Conservation (phyloP, 352 stramenopile genomes). For the Thraustotheca clavata region DNA sequence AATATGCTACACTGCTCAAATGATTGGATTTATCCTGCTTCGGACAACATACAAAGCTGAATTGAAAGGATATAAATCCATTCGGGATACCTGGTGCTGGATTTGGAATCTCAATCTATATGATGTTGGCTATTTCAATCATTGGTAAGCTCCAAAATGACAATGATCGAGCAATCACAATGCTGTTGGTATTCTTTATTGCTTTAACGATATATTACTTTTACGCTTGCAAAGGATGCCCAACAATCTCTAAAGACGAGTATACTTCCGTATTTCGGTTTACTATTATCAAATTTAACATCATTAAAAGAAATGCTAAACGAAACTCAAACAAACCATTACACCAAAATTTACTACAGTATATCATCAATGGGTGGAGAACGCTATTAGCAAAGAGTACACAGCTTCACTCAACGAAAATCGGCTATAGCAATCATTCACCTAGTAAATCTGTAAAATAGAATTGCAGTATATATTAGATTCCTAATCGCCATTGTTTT, state of each 20-base stretch:
- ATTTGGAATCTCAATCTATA: not conserved
- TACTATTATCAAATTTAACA: conserved; percentile 7
- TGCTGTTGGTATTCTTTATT: too few relatives aligned
- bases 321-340: too few relatives aligned
- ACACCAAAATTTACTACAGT: too few relatives aligned
- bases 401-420: too few relatives aligned
- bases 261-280: conserved; percentile 12
- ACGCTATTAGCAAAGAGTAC: too few relatives aligned
- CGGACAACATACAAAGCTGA: conserved; percentile 11
- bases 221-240: not conserved
- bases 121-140: not conserved
- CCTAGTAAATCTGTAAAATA: too few relatives aligned
- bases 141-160: conserved; percentile 2
- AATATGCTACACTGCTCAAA: not conserved
- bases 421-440: too few relatives aligned
- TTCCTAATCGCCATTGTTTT: too few relatives aligned
- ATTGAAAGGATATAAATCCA: not conserved
- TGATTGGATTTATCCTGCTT: not conserved
- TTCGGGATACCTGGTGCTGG: not conserved
- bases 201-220: not conserved
- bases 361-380: too few relatives aligned
- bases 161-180: not conserved
- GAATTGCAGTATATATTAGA: too few relatives aligned
- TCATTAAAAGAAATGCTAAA: not conserved
- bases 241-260: conserved; percentile 2